A percentile compares a stretch with the other conserved stretches of the same genome.
These are phyloP conservation scores for Pythium apleroticum DNA, from an alignment of 352 stramenopile species.

Conservation along the genomic window DNA sequence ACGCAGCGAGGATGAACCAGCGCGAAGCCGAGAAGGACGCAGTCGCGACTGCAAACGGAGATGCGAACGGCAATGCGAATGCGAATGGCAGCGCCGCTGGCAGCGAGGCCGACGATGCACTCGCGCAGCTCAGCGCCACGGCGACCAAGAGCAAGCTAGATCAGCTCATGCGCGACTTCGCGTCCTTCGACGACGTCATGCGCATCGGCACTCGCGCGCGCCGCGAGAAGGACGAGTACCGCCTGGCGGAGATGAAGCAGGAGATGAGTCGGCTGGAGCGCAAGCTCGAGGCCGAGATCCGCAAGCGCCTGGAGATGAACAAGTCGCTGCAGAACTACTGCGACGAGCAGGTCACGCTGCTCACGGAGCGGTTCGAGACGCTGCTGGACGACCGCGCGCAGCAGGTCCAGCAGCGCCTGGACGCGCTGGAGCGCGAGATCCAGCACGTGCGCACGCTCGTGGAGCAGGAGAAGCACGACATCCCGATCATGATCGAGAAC, in stretches of 20 bases:
- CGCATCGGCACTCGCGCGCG: conserved; percentile 78
- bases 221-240: conserved; percentile 93
- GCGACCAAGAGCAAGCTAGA: conserved; percentile 83
- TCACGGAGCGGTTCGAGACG: conserved; percentile 79
- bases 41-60: not conserved
- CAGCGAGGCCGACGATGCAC: conserved; percentile 11
- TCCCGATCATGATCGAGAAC: conserved; percentile 88
- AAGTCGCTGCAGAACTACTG: conserved; percentile 91
- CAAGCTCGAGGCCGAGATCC: conserved; percentile 91
- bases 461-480: conserved; percentile 84
- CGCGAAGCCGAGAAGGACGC: conserved; percentile 10
- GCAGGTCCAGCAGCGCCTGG: conserved; percentile 72
- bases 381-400: conserved; percentile 79
- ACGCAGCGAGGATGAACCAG: conserved; percentile 28
- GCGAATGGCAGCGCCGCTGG: not conserved
- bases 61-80: conserved; percentile 9
- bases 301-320: conserved; percentile 94
- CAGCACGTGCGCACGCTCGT: conserved; percentile 78
- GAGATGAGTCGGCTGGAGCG: conserved; percentile 90
- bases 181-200: conserved; percentile 87
- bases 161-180: conserved; percentile 85
- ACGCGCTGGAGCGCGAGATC: conserved; percentile 76
- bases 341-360: conserved; percentile 83
- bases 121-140: conserved; percentile 53
- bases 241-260: conserved; percentile 90